Conservation (phyloP, 371 early-diverging fungal species). For the Syncephalastrum monosporum region DNA sequence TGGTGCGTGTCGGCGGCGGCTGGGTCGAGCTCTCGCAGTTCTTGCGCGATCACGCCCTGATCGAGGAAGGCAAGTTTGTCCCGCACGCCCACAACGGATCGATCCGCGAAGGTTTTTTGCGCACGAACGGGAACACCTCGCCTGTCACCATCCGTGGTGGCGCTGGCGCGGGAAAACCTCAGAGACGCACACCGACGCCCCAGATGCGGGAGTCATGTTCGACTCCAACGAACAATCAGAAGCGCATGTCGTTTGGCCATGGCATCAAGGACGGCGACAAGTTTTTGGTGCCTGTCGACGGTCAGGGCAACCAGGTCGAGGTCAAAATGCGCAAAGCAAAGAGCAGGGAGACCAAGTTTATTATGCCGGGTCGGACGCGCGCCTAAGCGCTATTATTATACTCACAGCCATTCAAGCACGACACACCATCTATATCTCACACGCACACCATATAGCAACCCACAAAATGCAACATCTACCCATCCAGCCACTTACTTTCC, state of each 20-base stretch:
- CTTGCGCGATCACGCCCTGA: conserved; percentile 40
- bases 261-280: conserved; percentile 50
- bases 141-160: conserved; percentile 21
- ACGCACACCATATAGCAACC: no score
- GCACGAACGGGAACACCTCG: no score
- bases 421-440: no score
- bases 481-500: no score
- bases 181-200: conserved; percentile 10
- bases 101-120: conserved; percentile 12
- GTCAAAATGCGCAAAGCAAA: conserved; percentile 50
- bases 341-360: conserved; percentile 33
- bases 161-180: conserved; percentile 5
- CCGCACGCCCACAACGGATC: conserved; percentile 70
- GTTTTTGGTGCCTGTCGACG: conserved; percentile 45
- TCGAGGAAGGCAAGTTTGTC: conserved; percentile 38
- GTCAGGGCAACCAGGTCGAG: conserved; percentile 42
- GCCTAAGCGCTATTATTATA: no score
- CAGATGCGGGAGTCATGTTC: conserved; percentile 32
- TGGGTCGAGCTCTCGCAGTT: conserved; percentile 72
- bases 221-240: conserved; percentile 19
- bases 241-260: conserved; percentile 24
- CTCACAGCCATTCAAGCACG: no score
- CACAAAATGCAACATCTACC: no score
- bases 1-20: conserved; percentile 83
- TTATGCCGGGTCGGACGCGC: conserved; percentile 37